Evolutionary conservation across 805 yeast species (phyloP), one percentile per base, ranked within the genome.

Genomic region (Wickerhamomyces chaumierensis): DNA sequence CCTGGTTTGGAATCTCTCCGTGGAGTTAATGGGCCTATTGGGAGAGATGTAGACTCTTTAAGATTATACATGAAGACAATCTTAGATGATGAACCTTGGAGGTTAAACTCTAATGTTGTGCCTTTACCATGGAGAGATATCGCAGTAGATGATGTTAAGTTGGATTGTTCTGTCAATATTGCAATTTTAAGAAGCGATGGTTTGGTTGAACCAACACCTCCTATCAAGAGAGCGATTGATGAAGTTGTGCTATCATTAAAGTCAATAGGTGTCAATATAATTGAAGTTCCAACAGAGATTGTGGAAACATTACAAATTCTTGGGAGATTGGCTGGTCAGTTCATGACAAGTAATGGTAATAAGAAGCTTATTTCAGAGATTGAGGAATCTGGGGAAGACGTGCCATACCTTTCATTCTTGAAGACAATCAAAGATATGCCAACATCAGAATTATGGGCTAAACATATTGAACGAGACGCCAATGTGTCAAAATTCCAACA

Each of bases 11-110:
- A 49, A 57, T 54, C 65, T 36, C 63, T 64, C 5, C 57, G 58
- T 31, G 56, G 69, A 15, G 68, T 69, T 13, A 61, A 63, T 42
- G 80, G 79, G 2, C 77, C 78, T 2, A 49, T 73, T 45, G 53
- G 71, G 2, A 50, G 54, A 5, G 51, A 60, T 5, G 43, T 68
- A 9, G 65, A 63, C 20, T 51, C 63, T n/a, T 38, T 71, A 18
- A 66, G 63, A 27, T 41, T 48, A 11, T 61, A 54, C 36, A 53
- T 60, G 8, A 55, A 56, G 35, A 25, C 53, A 3, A 42, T 67
- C 2, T 41, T 61, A 31, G 53, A 43, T 7, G 46, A 53, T 4
- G 58, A 66, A 42, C 73, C 73, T 5, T 65, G 72, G 70, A 40
- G 50, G 11, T 44, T 51, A 36, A 75, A 71, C 43, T 66, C 70